These are phyloP conservation scores for Vitis hybrid DNA, from an alignment of 177 flowering plant species.

Conservation along the genomic window DNA sequence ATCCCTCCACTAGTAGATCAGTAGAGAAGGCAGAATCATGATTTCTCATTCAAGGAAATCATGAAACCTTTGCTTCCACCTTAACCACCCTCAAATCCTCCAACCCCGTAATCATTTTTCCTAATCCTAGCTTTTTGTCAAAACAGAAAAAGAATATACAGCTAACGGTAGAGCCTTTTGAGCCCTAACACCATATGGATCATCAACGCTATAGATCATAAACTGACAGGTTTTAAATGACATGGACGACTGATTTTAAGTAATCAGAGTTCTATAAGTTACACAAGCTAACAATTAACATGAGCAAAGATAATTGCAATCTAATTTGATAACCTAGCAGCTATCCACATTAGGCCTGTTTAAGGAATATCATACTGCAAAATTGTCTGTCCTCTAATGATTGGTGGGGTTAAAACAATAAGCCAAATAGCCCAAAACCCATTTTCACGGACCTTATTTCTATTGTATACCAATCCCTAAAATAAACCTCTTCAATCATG, in stretches of 20 bases:
- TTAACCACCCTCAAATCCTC: conserved; percentile 4
- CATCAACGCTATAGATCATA: too few relatives aligned
- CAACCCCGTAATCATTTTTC: neutral
- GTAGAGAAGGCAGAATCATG: conserved; percentile 6
- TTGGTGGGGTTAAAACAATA: too few relatives aligned
- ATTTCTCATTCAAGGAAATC: conserved; percentile 13
- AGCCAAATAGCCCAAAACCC: neutral
- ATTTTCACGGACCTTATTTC: neutral
- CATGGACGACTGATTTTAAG: too few relatives aligned
- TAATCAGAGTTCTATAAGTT: too few relatives aligned
- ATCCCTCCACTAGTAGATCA: neutral
- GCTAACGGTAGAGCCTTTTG: neutral
- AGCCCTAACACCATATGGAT: neutral
- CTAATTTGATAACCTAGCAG: too few relatives aligned
- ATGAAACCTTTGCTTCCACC: conserved; percentile 21
- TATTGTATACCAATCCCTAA: conserved; percentile 1
- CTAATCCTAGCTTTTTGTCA: neutral
- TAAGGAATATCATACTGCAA: too few relatives aligned
- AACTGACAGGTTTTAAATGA: too few relatives aligned
- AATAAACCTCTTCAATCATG: conserved; percentile 25
- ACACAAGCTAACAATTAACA: too few relatives aligned
- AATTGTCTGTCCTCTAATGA: too few relatives aligned
- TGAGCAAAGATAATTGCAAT: too few relatives aligned
- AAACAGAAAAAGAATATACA: neutral
- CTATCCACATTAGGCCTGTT: too few relatives aligned